Percentiles rank a stretch among this genome's conserved stretches.
phyloP scores from a whole-genome alignment of 108 stramenopile species.

The Fragilariopsis cylindrus region DNA sequence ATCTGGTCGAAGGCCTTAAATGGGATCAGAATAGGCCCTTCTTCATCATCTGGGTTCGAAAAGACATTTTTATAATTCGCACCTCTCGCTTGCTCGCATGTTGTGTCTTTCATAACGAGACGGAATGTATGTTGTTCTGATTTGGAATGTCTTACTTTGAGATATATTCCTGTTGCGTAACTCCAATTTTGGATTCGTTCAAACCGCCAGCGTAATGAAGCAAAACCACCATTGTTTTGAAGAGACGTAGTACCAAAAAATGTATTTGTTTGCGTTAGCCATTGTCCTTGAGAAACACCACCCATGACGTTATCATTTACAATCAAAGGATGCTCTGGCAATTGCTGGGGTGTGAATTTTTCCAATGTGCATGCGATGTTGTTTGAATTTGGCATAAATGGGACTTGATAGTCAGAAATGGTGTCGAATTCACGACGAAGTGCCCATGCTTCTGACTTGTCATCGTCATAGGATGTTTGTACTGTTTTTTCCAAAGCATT shows the following conservation, averaged over 20 bases:
- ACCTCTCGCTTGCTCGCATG: constrained; percentile 44
- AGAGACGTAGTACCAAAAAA: constrained; percentile 48
- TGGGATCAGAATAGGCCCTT: constrained; percentile 39
- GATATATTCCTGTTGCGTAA: constrained; percentile 52
- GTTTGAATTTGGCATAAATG: constrained; percentile 28
- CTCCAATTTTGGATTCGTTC: constrained; percentile 40
- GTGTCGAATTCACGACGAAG: constrained; percentile 44
- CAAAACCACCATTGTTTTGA: constrained; percentile 59
- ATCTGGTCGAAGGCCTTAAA: constrained; percentile 46
- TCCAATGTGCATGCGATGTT: constrained; percentile 23
- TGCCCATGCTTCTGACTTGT: constrained; percentile 53
- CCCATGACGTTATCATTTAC: constrained; percentile 64
- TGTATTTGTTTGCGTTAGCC: constrained; percentile 33
- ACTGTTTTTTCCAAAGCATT: constrained; percentile 5
- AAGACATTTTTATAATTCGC: constrained; percentile 55
- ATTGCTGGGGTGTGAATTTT: constrained; percentile 33
- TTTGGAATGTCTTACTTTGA: constrained; percentile 40
- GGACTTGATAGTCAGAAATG: constrained; percentile 45
- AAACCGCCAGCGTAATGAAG: constrained; percentile 57
- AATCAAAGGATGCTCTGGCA: constrained; percentile 35
- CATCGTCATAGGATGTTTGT: not conserved
- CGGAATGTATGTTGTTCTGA: constrained; percentile 49
- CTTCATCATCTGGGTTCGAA: constrained; percentile 39
- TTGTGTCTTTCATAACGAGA: constrained; percentile 48
- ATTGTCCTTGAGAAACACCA: constrained; percentile 42